phyloP scores from a whole-genome alignment of 108 stramenopile species.

The Nitzschia inconspicua region DNA sequence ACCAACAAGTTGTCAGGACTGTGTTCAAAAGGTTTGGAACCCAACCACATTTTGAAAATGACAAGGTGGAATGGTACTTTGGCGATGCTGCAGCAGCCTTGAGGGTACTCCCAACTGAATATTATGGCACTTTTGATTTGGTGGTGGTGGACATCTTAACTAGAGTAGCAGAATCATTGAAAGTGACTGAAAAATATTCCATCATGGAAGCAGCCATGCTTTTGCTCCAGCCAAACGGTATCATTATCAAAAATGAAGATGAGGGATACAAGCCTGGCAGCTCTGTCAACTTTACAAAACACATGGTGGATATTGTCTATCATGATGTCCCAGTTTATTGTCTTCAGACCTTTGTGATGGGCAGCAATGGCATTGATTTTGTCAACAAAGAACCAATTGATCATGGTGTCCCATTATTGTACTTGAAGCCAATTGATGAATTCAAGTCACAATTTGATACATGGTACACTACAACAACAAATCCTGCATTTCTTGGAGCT shows the following conservation, averaged over 20 bases:
- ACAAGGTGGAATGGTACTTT: slow-evolving; percentile 39
- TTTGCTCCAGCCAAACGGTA: slow-evolving; percentile 76
- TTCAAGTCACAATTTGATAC: slow-evolving; percentile 11
- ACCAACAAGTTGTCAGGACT: slow-evolving; percentile 34
- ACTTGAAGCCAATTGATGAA: background rate
- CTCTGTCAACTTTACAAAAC: slow-evolving; percentile 17
- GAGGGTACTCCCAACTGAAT: slow-evolving; percentile 23
- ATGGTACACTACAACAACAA: slow-evolving; percentile 29
- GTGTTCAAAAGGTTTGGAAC: slow-evolving; percentile 25
- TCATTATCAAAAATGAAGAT: slow-evolving; percentile 80
- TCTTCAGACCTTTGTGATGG: slow-evolving; percentile 44
- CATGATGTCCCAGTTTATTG: slow-evolving; percentile 58
- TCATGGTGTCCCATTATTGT: background rate
- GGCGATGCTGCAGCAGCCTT: slow-evolving; percentile 19
- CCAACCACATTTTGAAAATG: slow-evolving; percentile 42
- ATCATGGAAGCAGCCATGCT: slow-evolving; percentile 71
- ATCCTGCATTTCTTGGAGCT: slow-evolving; percentile 6
- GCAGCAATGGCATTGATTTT: slow-evolving; percentile 47
- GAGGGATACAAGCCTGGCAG: slow-evolving; percentile 9
- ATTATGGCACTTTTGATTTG: slow-evolving; percentile 35
- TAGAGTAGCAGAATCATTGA: slow-evolving; percentile 52
- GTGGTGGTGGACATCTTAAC: slow-evolving; percentile 53
- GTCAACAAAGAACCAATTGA: background rate
- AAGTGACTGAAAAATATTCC: slow-evolving; percentile 68
- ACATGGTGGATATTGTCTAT: slow-evolving; percentile 25